Base-by-base conservation (phyloP, 305 asterid species). In the Rubia tinctorum region DNA sequence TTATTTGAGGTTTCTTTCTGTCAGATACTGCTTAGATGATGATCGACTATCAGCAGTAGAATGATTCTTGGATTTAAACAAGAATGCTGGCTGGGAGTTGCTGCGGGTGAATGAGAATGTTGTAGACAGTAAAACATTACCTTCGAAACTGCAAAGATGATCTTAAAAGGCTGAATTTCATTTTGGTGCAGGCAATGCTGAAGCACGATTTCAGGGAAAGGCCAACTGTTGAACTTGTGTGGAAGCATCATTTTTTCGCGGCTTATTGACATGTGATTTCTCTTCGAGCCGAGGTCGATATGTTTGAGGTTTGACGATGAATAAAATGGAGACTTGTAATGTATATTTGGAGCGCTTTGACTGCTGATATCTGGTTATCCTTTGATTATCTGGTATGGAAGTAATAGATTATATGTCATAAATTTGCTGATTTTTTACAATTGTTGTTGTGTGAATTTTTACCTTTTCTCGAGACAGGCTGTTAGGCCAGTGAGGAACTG, bases 51-150 rank as follows among this genome's bases (percentile, higher is more conserved):
- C 79, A 40, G 97, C 89, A 88, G 95, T 92, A 25, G 97, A 91
- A 76, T 85, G 85, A 56, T 94, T 90, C 80, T 86, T 94, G 39
- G 99, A 94, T 81, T 84, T 86, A 27, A 93, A 91, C 18, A 73
- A 76, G 68, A 89, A 91, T 76, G 91, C 97, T 22, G 99, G 98
- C 17, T 94, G 98, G 99, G 96, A 90, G 83, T 80, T 94, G 70
- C 90, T 91, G 47, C 97, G 90, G 97, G 99, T 92, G 59, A 39
- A 14, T 37, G 23, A 49, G 43, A 37, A 34, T 64, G 44, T 62
- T 62, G 43, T 8, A 62, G 20, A 6, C 60, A 18, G 60, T 53
- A 18, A n/a, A 18, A 61, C 2, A 8, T 27, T 12, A 0, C 20
- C 43, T n/a, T 55, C 12, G 14, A 17, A 25, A 6, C 22, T 23